Conservation (phyloP, 768 basidiomycete species). For the Russula lepida region DNA sequence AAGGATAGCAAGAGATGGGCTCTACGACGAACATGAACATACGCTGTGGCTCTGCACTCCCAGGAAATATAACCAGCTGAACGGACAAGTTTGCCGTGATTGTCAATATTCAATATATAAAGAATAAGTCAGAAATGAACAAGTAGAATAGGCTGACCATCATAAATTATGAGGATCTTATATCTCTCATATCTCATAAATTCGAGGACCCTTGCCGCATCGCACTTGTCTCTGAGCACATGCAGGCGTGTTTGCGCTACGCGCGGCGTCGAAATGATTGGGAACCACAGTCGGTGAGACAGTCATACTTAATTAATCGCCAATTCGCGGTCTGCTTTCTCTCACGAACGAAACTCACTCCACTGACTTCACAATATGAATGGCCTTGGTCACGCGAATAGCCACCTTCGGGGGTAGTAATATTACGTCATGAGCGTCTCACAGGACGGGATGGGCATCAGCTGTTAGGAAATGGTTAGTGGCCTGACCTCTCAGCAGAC, state of each 20-base stretch:
- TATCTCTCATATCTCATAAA: constrained; percentile 44
- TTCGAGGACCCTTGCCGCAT: constrained; percentile 55
- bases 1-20: constrained; percentile 67
- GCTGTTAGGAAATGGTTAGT: constrained; percentile 31
- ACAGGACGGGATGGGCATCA: constrained; percentile 65
- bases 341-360: constrained; percentile 39
- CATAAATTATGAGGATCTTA: constrained; percentile 67
- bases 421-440: constrained; percentile 55
- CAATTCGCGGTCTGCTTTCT: neutral
- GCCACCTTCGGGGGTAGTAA: constrained; percentile 55
- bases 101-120: constrained; percentile 52
- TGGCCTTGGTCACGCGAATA: constrained; percentile 54
- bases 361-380: constrained; percentile 58
- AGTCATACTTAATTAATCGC: constrained; percentile 30
- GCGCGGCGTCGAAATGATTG: constrained; percentile 39
- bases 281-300: constrained; percentile 45
- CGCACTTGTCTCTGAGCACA: constrained; percentile 50
- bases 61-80: constrained; percentile 61
- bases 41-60: constrained; percentile 64
- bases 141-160: constrained; percentile 40
- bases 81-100: constrained; percentile 56
- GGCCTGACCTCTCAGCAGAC: neutral
- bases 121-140: neutral
- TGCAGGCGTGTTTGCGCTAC: constrained; percentile 33
- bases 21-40: constrained; percentile 49